A percentile compares a stretch with the other conserved stretches of the same genome.
These are phyloP conservation scores for Aspergillus vadensis DNA, from an alignment of 2,329 filamentous ascomycete species.

Conservation along the genomic window DNA sequence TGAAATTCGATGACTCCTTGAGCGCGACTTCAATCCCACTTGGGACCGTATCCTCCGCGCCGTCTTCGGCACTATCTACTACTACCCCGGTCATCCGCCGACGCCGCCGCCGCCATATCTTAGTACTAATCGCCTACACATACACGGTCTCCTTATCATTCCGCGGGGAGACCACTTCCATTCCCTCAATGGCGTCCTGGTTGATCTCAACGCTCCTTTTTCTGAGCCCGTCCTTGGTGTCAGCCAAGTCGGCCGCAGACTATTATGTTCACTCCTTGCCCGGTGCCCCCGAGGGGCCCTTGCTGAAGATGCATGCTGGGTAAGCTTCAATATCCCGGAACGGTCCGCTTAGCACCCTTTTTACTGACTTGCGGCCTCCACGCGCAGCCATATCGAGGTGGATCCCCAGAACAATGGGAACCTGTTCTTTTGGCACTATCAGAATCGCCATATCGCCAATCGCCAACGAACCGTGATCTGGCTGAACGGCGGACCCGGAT, in stretches of 20 bases:
- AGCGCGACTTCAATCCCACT: slow-evolving; percentile 17
- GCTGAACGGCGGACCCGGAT: slow-evolving; percentile 96
- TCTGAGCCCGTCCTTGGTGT: slow-evolving; percentile 26
- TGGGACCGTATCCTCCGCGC: slow-evolving; percentile 16
- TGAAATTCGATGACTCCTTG: slow-evolving; percentile 21
- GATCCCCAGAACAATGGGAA: slow-evolving; percentile 84
- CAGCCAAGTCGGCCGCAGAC: slow-evolving; percentile 68
- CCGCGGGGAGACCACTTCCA: slow-evolving; percentile 16
- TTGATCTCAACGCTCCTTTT: slow-evolving; percentile 30
- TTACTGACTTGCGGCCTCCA: slow-evolving; percentile 3
- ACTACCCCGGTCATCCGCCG: background rate
- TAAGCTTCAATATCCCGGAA: slow-evolving; percentile 49
- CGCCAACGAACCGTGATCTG: slow-evolving; percentile 89
- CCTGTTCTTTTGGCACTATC: slow-evolving; percentile 97
- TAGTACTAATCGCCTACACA: slow-evolving; percentile 9
- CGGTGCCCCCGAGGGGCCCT: slow-evolving; percentile 74
- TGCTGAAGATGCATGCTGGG: slow-evolving; percentile 98
- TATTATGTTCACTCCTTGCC: slow-evolving; percentile 88
- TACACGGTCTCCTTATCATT: slow-evolving; percentile 28
- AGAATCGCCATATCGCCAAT: slow-evolving; percentile 94
- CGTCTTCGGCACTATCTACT: background rate
- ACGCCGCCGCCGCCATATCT: background rate
- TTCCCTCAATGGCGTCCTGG: slow-evolving; percentile 26
- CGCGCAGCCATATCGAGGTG: slow-evolving; percentile 81
- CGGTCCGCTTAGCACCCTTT: background rate